Percentiles rank a stretch among this genome's conserved stretches.
These are phyloP conservation scores for Discostella stelligera DNA, from an alignment of 352 stramenopile genomes.

Conservation along the genomic window DNA sequence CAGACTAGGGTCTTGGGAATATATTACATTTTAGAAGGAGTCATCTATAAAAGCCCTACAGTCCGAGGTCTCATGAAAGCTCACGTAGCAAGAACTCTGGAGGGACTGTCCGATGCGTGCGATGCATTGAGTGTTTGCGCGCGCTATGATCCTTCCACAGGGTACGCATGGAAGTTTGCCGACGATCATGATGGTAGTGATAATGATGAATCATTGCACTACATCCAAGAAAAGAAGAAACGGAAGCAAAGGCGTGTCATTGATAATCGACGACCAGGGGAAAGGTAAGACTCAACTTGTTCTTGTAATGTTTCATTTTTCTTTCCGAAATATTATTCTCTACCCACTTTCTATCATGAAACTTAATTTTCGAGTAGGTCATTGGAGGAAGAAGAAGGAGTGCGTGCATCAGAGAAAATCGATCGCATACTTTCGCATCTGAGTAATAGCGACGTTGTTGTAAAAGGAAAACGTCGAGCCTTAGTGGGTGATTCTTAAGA, in stretches of 20 bases:
- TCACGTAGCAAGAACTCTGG: slow-evolving; percentile 67
- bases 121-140: slow-evolving; percentile 65
- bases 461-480: slow-evolving; percentile 39
- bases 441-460: slow-evolving; percentile 51
- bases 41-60: slow-evolving; percentile 73
- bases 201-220: slow-evolving; percentile 38
- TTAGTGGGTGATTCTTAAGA: not conserved
- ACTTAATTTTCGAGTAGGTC: slow-evolving; percentile 34
- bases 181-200: slow-evolving; percentile 35
- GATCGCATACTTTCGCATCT: slow-evolving; percentile 76
- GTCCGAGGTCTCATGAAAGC: slow-evolving; percentile 76
- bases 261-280: slow-evolving; percentile 65
- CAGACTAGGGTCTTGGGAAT: slow-evolving; percentile 71
- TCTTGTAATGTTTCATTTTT: not conserved
- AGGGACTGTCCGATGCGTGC: slow-evolving; percentile 61
- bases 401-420: slow-evolving; percentile 71
- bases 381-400: slow-evolving; percentile 77
- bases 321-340: not conserved
- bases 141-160: slow-evolving; percentile 69
- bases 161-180: slow-evolving; percentile 78
- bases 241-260: slow-evolving; percentile 64
- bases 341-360: not conserved
- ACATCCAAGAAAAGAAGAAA: slow-evolving; percentile 58
- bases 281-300: slow-evolving; percentile 33
- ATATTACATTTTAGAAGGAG: slow-evolving; percentile 81